phyloP scores from a whole-genome alignment of 805 yeast species.

The Lipomyces mesembrius region DNA sequence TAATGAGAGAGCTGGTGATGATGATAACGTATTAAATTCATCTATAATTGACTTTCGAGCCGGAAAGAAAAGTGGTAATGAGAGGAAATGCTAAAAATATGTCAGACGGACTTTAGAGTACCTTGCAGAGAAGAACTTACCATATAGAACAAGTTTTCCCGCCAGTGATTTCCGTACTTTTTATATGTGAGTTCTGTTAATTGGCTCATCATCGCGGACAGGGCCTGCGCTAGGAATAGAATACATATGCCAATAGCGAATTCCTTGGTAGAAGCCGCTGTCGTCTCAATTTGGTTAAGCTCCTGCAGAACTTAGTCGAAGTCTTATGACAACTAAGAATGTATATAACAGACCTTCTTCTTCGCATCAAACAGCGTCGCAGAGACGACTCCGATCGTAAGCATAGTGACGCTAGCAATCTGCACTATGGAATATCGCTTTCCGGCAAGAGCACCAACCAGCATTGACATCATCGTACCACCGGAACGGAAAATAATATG shows the following conservation, averaged over 20 bases:
- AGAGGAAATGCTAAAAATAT: constrained; percentile 29
- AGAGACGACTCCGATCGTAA: constrained; percentile 61
- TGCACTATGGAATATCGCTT: constrained; percentile 55
- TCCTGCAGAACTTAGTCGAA: constrained; percentile 35
- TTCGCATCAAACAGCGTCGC: constrained; percentile 44
- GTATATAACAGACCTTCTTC: constrained; percentile 5
- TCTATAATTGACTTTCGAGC: constrained; percentile 44
- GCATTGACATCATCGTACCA: constrained; percentile 65
- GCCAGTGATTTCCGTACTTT: constrained; percentile 64
- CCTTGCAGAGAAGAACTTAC: constrained; percentile 42
- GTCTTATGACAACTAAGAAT: not conserved
- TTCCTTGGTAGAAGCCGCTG: constrained; percentile 35
- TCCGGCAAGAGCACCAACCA: constrained; percentile 55
- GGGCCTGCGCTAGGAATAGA: constrained; percentile 54
- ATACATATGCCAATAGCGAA: constrained; percentile 50
- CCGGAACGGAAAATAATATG: constrained; percentile 71
- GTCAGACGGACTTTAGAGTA: constrained; percentile 46
- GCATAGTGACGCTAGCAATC: constrained; percentile 54
- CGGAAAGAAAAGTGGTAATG: constrained; percentile 33
- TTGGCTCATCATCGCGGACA: constrained; percentile 63
- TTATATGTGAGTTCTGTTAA: constrained; percentile 58
- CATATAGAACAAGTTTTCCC: constrained; percentile 63
- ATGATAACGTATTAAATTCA: constrained; percentile 44
- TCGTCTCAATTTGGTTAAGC: not conserved
- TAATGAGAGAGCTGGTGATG: constrained; percentile 30